These are phyloP conservation scores for Golovinomyces cichoracearum DNA, from an alignment of 2,329 filamentous ascomycete genomes.

Conservation along the genomic window DNA sequence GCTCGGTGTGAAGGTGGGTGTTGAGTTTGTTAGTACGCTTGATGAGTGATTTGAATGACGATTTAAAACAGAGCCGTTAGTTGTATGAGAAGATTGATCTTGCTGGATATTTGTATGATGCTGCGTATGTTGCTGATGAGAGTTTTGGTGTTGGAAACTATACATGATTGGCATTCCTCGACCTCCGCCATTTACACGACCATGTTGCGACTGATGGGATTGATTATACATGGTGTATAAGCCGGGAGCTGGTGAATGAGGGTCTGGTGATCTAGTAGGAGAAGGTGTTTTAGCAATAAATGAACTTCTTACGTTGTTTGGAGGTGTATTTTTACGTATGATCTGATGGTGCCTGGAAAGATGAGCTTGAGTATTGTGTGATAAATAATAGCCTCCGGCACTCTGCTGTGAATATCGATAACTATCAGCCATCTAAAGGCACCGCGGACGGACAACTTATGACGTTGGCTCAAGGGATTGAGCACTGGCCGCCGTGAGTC, in stretches of 20 bases:
- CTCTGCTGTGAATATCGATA: constrained; percentile 34
- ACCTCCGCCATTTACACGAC: constrained; percentile 48
- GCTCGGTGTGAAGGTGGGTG: constrained; percentile 26
- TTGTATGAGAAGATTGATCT: constrained; percentile 28
- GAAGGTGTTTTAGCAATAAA: constrained; percentile 23
- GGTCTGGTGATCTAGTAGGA: constrained; percentile 29
- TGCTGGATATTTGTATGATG: constrained; percentile 34
- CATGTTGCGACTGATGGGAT: constrained; percentile 42
- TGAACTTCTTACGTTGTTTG: constrained; percentile 19
- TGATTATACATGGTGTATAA: constrained; percentile 43
- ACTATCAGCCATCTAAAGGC: constrained; percentile 42
- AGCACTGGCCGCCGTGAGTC: constrained; percentile 8
- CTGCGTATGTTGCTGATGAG: constrained; percentile 31
- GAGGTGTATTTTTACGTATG: constrained; percentile 20
- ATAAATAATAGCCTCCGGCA: constrained; percentile 31
- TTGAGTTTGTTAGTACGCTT: constrained; percentile 36
- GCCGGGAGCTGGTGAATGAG: constrained; percentile 15
- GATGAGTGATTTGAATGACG: constrained; percentile 32
- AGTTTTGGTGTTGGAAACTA: constrained; percentile 36
- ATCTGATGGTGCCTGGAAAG: constrained; percentile 21
- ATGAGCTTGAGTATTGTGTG: constrained; percentile 18
- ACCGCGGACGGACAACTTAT: constrained; percentile 8
- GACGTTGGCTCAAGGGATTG: constrained; percentile 8
- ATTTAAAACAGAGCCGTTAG: constrained; percentile 28
- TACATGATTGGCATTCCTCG: constrained; percentile 41